Base-by-base conservation (phyloP, 345 rosid genomes). In the Citrus maxima region DNA sequence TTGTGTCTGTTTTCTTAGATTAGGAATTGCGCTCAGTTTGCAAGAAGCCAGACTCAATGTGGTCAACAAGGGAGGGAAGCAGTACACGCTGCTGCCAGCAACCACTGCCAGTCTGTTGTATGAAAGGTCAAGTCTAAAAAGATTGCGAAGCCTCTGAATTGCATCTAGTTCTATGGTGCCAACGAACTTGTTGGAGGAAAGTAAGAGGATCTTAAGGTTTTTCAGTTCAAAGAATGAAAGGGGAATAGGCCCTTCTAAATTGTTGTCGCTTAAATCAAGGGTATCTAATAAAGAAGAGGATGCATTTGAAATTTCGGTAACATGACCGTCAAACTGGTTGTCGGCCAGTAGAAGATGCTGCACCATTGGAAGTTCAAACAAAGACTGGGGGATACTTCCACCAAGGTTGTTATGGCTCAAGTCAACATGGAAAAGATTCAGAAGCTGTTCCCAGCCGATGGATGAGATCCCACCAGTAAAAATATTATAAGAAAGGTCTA, bases 11-110 rank as follows among this genome's bases (percentile, higher is more conserved):
- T 51, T 75, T 8, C 68, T 74, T 6, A 91, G 77, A 1, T 81
- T 54, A 0, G 95, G 93, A 21, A 89, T 75, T 10, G 1, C 6
- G 0, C 1, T 73, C 24, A 91, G 56, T 1, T 83, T 85, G 84
- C 95, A 88, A 4, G 90, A 84, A 58, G 88, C 89, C 83, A 91
- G 46, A 63, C 12, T 85, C 9, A 91, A 7, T 40, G 80, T 80
- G 30, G 5, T 21, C 1, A 91, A 0, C 12, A 49, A 42, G 19
- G 86, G 78, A n/a, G n/a, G n/a, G n/a, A n/a, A n/a, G n/a, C n/a
- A n/a, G n/a, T n/a, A n/a, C n/a, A n/a, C n/a, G n/a, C n/a, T n/a
- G n/a, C n/a, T n/a, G n/a, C n/a, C n/a, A n/a, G n/a, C n/a, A n/a
- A n/a, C n/a, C n/a, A n/a, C n/a, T n/a, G n/a, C n/a, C 81, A 91